These are phyloP conservation scores for Furcasterigmium furcatum DNA, from an alignment of 2,329 filamentous ascomycete genomes.

Conservation along the genomic window DNA sequence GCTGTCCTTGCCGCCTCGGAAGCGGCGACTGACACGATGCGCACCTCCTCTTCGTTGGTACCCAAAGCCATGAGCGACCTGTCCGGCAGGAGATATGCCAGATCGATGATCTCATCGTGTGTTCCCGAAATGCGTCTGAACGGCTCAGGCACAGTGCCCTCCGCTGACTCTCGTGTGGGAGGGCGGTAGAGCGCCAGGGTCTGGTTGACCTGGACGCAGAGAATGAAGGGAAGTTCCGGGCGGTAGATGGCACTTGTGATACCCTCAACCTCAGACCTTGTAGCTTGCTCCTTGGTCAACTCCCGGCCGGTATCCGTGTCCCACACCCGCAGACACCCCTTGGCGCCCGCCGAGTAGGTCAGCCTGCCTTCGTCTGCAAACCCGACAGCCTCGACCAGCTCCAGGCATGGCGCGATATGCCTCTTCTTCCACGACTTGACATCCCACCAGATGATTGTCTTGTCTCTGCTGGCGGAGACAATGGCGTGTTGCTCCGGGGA, in stretches of 20 bases:
- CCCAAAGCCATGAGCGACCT: slow-evolving; percentile 82
- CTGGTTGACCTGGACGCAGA: slow-evolving; percentile 87
- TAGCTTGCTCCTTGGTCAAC: slow-evolving; percentile 68
- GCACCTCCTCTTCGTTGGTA: slow-evolving; percentile 91
- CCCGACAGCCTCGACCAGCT: slow-evolving; percentile 79
- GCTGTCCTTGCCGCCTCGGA: slow-evolving; percentile 21
- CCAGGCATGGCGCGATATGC: slow-evolving; percentile 78
- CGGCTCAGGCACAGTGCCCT: slow-evolving; percentile 35
- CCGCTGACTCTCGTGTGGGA: slow-evolving; percentile 32
- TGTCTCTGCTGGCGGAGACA: slow-evolving; percentile 85
- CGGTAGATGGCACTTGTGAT: slow-evolving; percentile 72
- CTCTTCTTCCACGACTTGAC: slow-evolving; percentile 77
- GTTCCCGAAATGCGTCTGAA: slow-evolving; percentile 87
- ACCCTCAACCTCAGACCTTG: slow-evolving; percentile 57
- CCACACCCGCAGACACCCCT: slow-evolving; percentile 82
- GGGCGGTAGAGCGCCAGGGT: slow-evolving; percentile 71
- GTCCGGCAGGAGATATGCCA: slow-evolving; percentile 80
- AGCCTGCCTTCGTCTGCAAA: slow-evolving; percentile 70
- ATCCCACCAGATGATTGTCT: slow-evolving; percentile 93
- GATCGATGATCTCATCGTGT: slow-evolving; percentile 95
- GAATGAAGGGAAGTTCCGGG: slow-evolving; percentile 62
- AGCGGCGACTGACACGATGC: slow-evolving; percentile 71
- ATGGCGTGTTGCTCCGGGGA: slow-evolving; percentile 71
- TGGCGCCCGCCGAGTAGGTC: slow-evolving; percentile 82
- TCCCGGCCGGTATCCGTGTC: slow-evolving; percentile 73